phyloP scores from a whole-genome alignment of 169 alveolate genomes.

The Nephromyces sp. region DNA sequence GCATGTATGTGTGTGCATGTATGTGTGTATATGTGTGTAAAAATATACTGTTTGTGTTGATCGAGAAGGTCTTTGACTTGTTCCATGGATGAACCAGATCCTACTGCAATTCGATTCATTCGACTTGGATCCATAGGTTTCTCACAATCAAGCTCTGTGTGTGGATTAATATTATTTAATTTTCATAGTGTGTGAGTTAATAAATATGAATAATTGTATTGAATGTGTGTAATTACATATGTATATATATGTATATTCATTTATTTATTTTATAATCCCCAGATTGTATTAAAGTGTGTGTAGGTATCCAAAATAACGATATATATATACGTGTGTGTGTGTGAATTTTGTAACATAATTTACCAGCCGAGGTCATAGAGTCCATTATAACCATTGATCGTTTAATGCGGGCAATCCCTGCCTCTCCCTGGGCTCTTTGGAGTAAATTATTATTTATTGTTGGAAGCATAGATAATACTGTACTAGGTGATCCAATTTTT shows the following conservation, averaged over 20 bases:
- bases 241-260: background rate
- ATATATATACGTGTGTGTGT: no score
- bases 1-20: background rate
- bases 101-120: conserved; percentile 83
- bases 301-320: background rate
- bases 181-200: background rate
- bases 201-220: background rate
- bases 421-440: conserved; percentile 90
- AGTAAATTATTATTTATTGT: conserved; percentile 77
- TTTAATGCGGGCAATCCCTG: conserved; percentile 87
- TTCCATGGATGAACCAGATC: conserved; percentile 79
- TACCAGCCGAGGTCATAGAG: conserved; percentile 82
- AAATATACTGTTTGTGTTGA: conserved; percentile 76
- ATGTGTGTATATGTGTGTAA: background rate
- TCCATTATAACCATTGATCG: conserved; percentile 90
- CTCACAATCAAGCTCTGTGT: conserved; percentile 79
- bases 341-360: background rate
- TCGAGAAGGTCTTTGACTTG: conserved; percentile 85
- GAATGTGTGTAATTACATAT: background rate
- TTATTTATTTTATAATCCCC: background rate
- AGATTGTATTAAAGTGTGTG: background rate
- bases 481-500: conserved; percentile 7
- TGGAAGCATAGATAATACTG: conserved; percentile 90
- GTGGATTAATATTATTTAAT: background rate
- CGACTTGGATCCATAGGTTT: conserved; percentile 77